These are phyloP conservation scores for Physcomitrellopsis africana DNA, from an alignment of 225 moss, liverwort and hornwort genomes.

Conservation along the genomic window DNA sequence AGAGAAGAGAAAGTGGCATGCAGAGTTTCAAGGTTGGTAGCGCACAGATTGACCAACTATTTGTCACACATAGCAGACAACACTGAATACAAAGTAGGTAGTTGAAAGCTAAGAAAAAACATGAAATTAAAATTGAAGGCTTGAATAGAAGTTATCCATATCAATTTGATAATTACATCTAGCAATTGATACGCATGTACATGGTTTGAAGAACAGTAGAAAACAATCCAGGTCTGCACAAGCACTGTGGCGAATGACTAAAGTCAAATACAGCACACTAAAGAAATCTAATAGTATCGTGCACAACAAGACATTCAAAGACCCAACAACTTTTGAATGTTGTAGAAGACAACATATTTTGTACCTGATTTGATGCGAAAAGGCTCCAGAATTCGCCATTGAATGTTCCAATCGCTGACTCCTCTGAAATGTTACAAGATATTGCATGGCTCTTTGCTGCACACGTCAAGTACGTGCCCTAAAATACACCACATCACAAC, in stretches of 20 bases:
- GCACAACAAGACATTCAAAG: too few relatives aligned
- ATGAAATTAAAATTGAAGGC: too few relatives aligned
- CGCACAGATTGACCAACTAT: slow-evolving; percentile 2
- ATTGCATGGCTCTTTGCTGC: slow-evolving; percentile 87
- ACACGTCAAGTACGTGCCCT: slow-evolving; percentile 92
- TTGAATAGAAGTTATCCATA: too few relatives aligned
- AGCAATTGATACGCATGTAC: too few relatives aligned
- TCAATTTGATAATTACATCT: too few relatives aligned
- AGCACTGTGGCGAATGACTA: too few relatives aligned
- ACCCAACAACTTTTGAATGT: not conserved
- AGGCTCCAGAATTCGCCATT: slow-evolving; percentile 89
- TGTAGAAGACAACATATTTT: not conserved
- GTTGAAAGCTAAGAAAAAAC: not conserved
- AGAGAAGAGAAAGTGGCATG: not conserved
- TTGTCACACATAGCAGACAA: not conserved
- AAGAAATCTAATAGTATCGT: too few relatives aligned
- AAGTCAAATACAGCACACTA: too few relatives aligned
- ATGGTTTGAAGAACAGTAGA: too few relatives aligned
- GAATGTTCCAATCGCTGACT: slow-evolving; percentile 75
- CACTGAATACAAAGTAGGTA: not conserved
- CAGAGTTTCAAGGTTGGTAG: not conserved
- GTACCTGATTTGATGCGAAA: slow-evolving; percentile 71
- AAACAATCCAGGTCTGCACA: too few relatives aligned
- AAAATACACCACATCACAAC: slow-evolving; percentile 18
- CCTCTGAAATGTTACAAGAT: slow-evolving; percentile 70